Evolutionary conservation across 805 yeast genomes (phyloP), one percentile per base, ranked within the genome.

Genomic region (Pichia scutulata): DNA sequence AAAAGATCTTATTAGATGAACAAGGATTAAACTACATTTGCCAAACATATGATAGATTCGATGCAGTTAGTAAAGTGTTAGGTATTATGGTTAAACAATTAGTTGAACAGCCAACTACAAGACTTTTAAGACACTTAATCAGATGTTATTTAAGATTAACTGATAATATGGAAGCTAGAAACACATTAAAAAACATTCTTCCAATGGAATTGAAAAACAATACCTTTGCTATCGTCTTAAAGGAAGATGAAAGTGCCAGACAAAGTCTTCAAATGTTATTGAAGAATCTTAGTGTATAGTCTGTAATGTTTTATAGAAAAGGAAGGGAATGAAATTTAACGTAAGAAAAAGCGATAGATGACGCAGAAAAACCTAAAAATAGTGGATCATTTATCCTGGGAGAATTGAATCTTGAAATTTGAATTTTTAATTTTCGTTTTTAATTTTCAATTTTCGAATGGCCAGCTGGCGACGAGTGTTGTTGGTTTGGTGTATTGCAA

Each of bases 1-100:
- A 92, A 64, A 92, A 90, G 67, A 92, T 92, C 49, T 73, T 92
- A 47, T 77, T 89, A 57, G 98, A 93, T 68, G 97, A 92, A 61
- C 81, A 84, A 57, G 99, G 99, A 0, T 75, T 92, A 53, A 79
- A 82, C 21, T 93, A 93, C 68, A 87, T 93, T 22, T 93, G 98
- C 70, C 96, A 95, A 51, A 92, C 98, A 0, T 87, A 83, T 64
- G 98, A 92, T 67, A 76, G 99, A 59, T 92, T 92, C 64, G 88
- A 85, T 55, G 97, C 98, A 1, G 97, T 93, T 23, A 86, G 93
- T 0, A 82, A 86, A 48, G 99, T 93, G 2, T 75, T 92, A 54
- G 79, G 86, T 39, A 55, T 70, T 44, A 93, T 93, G 95, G 90
- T 93, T 44, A 88, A 85, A 48, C 97, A 92, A 68, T 71, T 92